Evolutionary conservation across 2,329 filamentous ascomycete genomes (phyloP), one percentile per base, ranked within the genome.

Genomic region (Verticillium nubilum): DNA sequence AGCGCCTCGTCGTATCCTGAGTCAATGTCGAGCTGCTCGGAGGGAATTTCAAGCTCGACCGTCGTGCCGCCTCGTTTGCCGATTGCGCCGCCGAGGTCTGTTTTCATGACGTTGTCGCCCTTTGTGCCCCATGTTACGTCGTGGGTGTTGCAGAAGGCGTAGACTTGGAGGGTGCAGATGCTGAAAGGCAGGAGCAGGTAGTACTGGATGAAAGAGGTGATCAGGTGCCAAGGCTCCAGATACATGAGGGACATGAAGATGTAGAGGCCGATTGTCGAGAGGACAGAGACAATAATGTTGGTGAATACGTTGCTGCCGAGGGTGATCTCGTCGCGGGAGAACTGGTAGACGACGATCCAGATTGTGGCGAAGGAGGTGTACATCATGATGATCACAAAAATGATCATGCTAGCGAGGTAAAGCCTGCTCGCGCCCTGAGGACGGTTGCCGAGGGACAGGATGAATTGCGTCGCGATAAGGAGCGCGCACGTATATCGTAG

Each of bases 111-210:
- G 74, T 99, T 99, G 81, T 99, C 95, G 68, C 95, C 95, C 76
- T 98, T 99, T 50, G 95, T 99, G 69, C 93, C 93, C 93, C 93
- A 97, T 3, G 93, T 96, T 65, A 97, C 95, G 70, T 97, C 93
- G 81, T 97, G 93, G 27, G 93, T 97, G 76, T 97, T 97, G 78
- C 93, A 98, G 77, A 99, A 99, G 62, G 94, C 94, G 76, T 98
- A 99, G 59, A 99, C 95, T 74, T 99, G 95, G 2, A 99, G 83
- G 0, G 92, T 98, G 79, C 95, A 98, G 75, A 99, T 96, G 78
- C 98, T 99, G 42, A 83, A 88, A 0, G 95, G 95, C 35, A 99
- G 81, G 27, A 99, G 86, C 54, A 93, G 83, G 72, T 99, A 97
- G 80, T 99, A 99, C 73, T 97, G 93, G 0, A 82, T 85, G 0